Evolutionary conservation across 768 basidiomycete species (phyloP).

Genomic region (Sarcodon aspratus): DNA sequence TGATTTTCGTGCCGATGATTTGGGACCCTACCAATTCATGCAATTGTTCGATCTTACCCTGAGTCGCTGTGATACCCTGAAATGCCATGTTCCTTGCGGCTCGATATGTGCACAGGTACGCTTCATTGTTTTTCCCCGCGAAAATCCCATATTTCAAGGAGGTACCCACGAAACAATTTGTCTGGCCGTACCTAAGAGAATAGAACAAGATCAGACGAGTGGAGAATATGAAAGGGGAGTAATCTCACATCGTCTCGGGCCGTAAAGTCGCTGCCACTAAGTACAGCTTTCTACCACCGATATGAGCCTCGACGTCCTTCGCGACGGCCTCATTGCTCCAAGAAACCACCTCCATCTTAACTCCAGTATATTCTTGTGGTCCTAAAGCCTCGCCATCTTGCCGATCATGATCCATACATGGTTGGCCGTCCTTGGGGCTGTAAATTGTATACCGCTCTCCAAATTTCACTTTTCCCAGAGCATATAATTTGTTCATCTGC

Average conservation of each 20-base stretch:
- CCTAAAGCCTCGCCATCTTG: conserved; percentile 89
- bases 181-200: conserved; percentile 83
- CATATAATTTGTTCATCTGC: conserved; percentile 91
- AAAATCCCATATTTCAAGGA: conserved; percentile 88
- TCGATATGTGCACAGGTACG: conserved; percentile 81
- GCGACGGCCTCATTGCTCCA: conserved; percentile 69
- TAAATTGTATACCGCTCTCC: conserved; percentile 98
- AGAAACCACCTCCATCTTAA: conserved; percentile 88
- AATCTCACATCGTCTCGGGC: conserved; percentile 94
- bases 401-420: conserved; percentile 99
- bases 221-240: conserved; percentile 3
- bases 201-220: neutral
- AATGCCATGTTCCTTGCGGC: conserved; percentile 97
- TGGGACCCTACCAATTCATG: conserved; percentile 68
- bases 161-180: conserved; percentile 93
- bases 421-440: conserved; percentile 96
- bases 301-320: conserved; percentile 27
- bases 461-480: conserved; percentile 89
- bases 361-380: conserved; percentile 93
- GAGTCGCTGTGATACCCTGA: conserved; percentile 71
- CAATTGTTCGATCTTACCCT: conserved; percentile 65
- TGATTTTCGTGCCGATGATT: conserved; percentile 82
- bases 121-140: conserved; percentile 76
- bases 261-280: conserved; percentile 94
- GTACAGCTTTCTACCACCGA: conserved; percentile 73